These are phyloP conservation scores for Cymodocea nodosa DNA, from an alignment of 116 monocot species.

Conservation along the genomic window DNA sequence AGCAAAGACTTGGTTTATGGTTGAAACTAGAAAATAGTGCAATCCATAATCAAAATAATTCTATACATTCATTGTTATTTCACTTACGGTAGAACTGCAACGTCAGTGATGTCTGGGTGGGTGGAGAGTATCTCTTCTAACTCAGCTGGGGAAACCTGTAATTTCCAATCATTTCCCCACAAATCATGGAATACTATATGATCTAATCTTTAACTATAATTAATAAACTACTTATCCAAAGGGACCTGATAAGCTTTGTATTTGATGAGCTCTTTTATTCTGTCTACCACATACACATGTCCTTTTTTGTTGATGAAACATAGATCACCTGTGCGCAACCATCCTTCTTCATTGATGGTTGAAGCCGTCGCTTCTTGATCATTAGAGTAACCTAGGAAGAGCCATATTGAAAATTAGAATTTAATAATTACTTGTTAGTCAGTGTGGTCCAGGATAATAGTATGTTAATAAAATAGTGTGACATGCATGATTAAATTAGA, in stretches of 20 bases:
- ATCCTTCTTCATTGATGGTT: slow-evolving; percentile 47
- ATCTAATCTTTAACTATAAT: neutral
- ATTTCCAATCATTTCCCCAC: neutral
- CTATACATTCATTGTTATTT: neutral
- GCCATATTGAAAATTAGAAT: no score
- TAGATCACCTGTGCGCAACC: slow-evolving; percentile 77
- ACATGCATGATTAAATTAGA: no score
- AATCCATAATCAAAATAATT: neutral
- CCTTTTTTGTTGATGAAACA: slow-evolving; percentile 61
- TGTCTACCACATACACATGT: slow-evolving; percentile 53
- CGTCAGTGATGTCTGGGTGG: slow-evolving; percentile 53
- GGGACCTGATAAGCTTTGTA: slow-evolving; percentile 86
- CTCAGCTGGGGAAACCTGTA: slow-evolving; percentile 68
- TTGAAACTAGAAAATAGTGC: neutral
- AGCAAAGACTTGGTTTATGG: no score
- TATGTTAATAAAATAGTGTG: no score
- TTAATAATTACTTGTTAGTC: no score
- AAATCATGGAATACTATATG: neutral
- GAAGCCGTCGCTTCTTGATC: slow-evolving; percentile 54
- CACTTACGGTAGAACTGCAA: slow-evolving; percentile 63
- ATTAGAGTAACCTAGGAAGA: slow-evolving; percentile 45
- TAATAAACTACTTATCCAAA: neutral
- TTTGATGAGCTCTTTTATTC: slow-evolving; percentile 87
- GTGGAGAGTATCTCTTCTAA: slow-evolving; percentile 45
- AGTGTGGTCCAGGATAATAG: no score